phyloP scores from a whole-genome alignment of 2,329 filamentous ascomycete genomes.

The Trichoderma guizhouense region DNA sequence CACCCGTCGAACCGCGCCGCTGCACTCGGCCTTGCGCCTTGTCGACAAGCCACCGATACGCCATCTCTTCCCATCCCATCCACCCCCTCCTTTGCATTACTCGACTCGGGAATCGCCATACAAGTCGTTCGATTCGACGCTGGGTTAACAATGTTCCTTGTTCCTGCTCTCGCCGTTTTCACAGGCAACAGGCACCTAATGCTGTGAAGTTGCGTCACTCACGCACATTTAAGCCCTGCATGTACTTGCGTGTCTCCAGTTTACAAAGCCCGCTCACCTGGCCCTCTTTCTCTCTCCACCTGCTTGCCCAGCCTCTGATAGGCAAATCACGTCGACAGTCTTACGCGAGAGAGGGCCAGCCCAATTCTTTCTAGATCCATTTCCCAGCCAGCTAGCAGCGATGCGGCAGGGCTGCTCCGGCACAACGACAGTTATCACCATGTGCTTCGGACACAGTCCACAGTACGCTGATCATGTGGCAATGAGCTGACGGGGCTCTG shows the following conservation, averaged over 20 bases:
- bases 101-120: background rate
- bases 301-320: background rate
- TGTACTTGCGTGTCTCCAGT: background rate
- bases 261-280: background rate
- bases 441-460: background rate
- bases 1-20: background rate
- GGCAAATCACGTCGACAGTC: background rate
- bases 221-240: background rate
- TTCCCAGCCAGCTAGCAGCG: background rate
- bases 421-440: background rate
- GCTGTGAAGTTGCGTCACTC: background rate
- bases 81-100: background rate
- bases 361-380: conserved; percentile 6
- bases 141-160: background rate
- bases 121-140: background rate
- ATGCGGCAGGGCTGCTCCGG: background rate
- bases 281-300: background rate
- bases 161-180: background rate
- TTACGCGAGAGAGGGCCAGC: conserved; percentile 9
- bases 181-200: background rate
- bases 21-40: background rate
- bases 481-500: background rate
- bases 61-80: background rate
- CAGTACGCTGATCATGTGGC: conserved; percentile 9
- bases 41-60: background rate